Percentiles rank a stretch among this genome's conserved stretches.
Conservation (phyloP, 345 rosid species). For the Gossypium sturtianum region DNA sequence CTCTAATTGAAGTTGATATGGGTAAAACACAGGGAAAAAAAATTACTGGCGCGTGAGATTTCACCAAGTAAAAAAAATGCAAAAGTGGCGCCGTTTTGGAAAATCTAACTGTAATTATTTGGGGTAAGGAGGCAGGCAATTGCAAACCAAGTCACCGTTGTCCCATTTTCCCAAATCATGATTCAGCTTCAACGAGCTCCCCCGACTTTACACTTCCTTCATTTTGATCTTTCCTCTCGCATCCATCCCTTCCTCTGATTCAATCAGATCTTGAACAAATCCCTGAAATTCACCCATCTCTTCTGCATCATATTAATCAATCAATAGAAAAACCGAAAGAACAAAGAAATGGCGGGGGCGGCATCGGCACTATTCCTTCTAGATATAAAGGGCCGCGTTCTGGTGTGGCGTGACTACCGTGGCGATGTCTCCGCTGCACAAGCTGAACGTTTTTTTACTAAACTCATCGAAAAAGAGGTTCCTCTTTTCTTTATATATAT, state of each 20-base stretch:
- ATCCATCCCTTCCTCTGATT: neutral
- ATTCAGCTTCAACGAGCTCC: neutral
- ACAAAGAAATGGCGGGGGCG: slow-evolving; percentile 65
- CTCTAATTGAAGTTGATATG: neutral
- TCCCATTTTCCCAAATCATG: neutral
- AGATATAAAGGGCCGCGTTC: slow-evolving; percentile 86
- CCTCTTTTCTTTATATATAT: neutral
- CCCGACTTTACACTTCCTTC: neutral
- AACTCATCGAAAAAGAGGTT: slow-evolving; percentile 92
- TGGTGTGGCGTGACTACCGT: slow-evolving; percentile 95
- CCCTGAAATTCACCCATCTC: neutral
- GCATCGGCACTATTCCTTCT: slow-evolving; percentile 87
- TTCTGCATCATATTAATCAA: neutral
- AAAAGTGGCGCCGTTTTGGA: neutral
- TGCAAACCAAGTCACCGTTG: neutral
- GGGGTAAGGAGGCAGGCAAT: neutral
- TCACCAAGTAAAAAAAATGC: neutral
- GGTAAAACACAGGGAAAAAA: neutral
- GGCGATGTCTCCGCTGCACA: slow-evolving; percentile 86
- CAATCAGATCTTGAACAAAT: slow-evolving; percentile 1
- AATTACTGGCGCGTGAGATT: neutral
- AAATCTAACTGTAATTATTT: neutral
- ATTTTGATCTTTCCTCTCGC: neutral
- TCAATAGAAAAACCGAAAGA: neutral
- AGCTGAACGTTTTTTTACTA: slow-evolving; percentile 91